Evolutionary conservation across 2,329 filamentous ascomycete genomes (phyloP).

Genomic region (Cladophialophora carrionii): DNA sequence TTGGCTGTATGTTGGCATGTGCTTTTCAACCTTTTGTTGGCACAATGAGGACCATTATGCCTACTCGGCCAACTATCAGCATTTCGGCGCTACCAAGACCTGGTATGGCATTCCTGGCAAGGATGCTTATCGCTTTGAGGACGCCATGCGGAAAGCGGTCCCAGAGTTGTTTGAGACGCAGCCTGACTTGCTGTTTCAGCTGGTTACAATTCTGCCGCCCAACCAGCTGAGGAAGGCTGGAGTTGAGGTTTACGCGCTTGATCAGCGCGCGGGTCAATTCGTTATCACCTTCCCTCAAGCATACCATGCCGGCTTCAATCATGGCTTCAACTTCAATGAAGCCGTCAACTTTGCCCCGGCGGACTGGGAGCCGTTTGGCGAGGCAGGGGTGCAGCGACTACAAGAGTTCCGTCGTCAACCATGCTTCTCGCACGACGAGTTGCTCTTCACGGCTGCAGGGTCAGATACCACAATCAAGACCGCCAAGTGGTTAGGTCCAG

Average conservation of each 20-base stretch:
- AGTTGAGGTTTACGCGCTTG: slow-evolving; percentile 90
- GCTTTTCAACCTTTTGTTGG: slow-evolving; percentile 99
- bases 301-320: slow-evolving; percentile 97
- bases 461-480: slow-evolving; percentile 81
- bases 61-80: slow-evolving; percentile 97
- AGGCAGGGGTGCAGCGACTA: slow-evolving; percentile 80
- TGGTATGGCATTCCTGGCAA: slow-evolving; percentile 98
- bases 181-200: slow-evolving; percentile 91
- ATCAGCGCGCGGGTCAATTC: slow-evolving; percentile 92
- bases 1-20: slow-evolving; percentile 99
- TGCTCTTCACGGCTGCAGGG: slow-evolving; percentile 86
- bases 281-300: slow-evolving; percentile 96
- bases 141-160: slow-evolving; percentile 91
- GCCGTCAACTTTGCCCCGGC: slow-evolving; percentile 95
- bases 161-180: slow-evolving; percentile 97
- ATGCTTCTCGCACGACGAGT: slow-evolving; percentile 95
- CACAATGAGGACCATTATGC: slow-evolving; percentile 98
- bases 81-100: slow-evolving; percentile 96
- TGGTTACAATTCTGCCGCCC: slow-evolving; percentile 93
- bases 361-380: slow-evolving; percentile 93
- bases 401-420: slow-evolving; percentile 87
- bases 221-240: slow-evolving; percentile 91
- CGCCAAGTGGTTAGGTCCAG: slow-evolving; percentile 91
- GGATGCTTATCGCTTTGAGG: slow-evolving; percentile 92
- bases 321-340: slow-evolving; percentile 98